Base-by-base conservation (phyloP, 345 rosid genomes). In the Lepidium africanum region DNA sequence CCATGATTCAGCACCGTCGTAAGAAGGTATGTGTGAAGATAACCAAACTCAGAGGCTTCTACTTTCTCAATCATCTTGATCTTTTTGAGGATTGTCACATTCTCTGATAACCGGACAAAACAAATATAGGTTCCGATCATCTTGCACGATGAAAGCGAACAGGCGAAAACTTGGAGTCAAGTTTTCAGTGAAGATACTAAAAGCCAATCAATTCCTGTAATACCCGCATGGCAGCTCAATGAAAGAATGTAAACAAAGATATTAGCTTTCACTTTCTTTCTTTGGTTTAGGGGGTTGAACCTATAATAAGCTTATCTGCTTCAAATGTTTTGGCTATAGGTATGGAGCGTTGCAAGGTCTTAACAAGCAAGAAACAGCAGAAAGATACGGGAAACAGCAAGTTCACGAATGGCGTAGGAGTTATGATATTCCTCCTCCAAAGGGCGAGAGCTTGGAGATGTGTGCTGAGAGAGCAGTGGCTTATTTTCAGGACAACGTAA, bases 351-450 rank as follows among this genome's bases (percentile, higher is more conserved):
- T 95, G 23, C 97, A 91, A 55, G 99, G 99, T 73, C 90, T 91
- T 19, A 95, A 95, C 79, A 95, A 95, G 83, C 81, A 89, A 71
- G 97, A 91, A 82, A 95, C 99, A 5, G 96, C 97, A 6, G 92
- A 86, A 43, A 86, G 87, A 81, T 91, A 83, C 25, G 99, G 99
- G 70, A 89, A 87, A 56, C 88, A 95, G 52, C 85, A 88, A 75
- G 95, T 91, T 72, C 96, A 94, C 1, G 92, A 91, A 80, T 94
- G 97, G 99, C 90, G 99, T 63, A 82, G 97, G 75, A 94, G 99
- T 78, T 94, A 87, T 72, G 89, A 89, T 67, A 91, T 84, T 53
- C 99, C 96, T 70, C 97, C 97, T 11, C 97, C 99, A 0, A 86
- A 87, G 23, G 99, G 99, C 0, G 99, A 95, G 83, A 95, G 97